phyloP scores from a whole-genome alignment of 768 basidiomycete species.

The Tephrocybe sp. region DNA sequence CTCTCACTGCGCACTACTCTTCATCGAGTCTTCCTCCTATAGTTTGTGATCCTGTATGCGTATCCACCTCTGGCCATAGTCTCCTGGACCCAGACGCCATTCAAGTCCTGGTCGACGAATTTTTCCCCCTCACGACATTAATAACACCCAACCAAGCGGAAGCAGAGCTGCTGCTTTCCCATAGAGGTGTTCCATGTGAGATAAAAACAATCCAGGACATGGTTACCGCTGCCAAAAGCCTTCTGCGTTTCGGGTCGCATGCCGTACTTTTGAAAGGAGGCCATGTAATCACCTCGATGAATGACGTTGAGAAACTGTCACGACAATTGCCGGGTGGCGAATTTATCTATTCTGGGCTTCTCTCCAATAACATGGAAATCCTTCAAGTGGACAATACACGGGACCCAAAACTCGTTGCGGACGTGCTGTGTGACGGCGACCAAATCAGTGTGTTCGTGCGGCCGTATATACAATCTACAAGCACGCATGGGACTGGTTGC shows the following conservation, averaged over 20 bases:
- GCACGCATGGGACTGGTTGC: constrained; percentile 92
- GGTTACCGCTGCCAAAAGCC: constrained; percentile 50
- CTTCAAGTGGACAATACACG: constrained; percentile 33
- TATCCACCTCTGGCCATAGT: constrained; percentile 86
- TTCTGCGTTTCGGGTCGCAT: constrained; percentile 47
- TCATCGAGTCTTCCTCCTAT: constrained; percentile 44
- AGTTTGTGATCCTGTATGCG: constrained; percentile 88
- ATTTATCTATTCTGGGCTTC: constrained; percentile 44
- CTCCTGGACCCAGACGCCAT: constrained; percentile 72
- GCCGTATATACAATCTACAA: constrained; percentile 62
- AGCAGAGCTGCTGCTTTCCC: constrained; percentile 65
- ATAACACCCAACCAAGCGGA: constrained; percentile 89
- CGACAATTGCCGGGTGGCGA: constrained; percentile 28
- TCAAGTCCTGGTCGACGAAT: constrained; percentile 50
- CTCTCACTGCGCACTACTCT: constrained; percentile 45
- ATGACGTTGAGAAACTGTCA: constrained; percentile 41
- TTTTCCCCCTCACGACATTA: constrained; percentile 70
- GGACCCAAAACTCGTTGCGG: constrained; percentile 50
- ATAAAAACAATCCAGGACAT: constrained; percentile 58
- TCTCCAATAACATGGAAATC: constrained; percentile 64
- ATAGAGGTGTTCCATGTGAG: constrained; percentile 20
- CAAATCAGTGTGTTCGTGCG: constrained; percentile 53
- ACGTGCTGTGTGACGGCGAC: constrained; percentile 44
- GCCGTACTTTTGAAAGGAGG: constrained; percentile 87
- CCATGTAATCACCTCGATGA: constrained; percentile 51